Percentiles rank a stretch among this genome's conserved stretches.
Conservation (phyloP, 176 grass and related monocot species). For the Cocos nucifera region DNA sequence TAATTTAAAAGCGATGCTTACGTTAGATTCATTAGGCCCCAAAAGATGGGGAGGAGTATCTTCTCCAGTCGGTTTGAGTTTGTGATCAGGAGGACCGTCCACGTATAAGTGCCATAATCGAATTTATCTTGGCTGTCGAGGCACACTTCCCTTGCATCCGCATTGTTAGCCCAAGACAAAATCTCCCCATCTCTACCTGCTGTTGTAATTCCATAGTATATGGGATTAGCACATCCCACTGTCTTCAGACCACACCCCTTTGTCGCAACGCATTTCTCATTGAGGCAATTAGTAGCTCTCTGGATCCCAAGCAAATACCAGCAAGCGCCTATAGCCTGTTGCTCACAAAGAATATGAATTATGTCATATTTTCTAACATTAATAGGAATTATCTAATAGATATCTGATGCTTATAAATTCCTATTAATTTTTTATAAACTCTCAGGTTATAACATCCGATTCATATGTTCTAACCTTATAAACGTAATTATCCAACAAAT, state of each 20-base stretch:
- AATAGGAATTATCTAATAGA: too few species aligned
- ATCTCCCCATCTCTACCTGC: slow-evolving; percentile 10
- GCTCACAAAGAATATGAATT: too few species aligned
- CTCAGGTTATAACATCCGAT: too few species aligned
- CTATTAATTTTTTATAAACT: too few species aligned
- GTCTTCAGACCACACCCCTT: slow-evolving; percentile 28
- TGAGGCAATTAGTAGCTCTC: slow-evolving; percentile 68
- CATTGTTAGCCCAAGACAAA: slow-evolving; percentile 47
- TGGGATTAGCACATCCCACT: slow-evolving; percentile 38
- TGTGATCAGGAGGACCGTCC: slow-evolving; percentile 65
- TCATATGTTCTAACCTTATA: too few species aligned
- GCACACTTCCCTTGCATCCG: slow-evolving; percentile 32
- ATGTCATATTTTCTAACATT: too few species aligned
- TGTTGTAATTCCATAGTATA: slow-evolving; percentile 42
- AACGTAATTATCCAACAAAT: too few species aligned
- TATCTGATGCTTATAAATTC: too few species aligned
- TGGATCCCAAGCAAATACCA: slow-evolving; percentile 90
- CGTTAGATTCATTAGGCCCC: slow-evolving; percentile 91
- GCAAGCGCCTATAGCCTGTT: slow-evolving; percentile 75
- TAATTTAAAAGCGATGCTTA: background rate
- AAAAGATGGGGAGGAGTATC: slow-evolving; percentile 91
- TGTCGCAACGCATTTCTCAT: slow-evolving; percentile 29
- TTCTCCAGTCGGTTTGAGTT: slow-evolving; percentile 71
- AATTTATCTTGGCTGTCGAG: slow-evolving; percentile 37
- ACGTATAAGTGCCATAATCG: slow-evolving; percentile 77